Conservation (phyloP, 2,329 filamentous ascomycete species). For the Corinectria fuckeliana region DNA sequence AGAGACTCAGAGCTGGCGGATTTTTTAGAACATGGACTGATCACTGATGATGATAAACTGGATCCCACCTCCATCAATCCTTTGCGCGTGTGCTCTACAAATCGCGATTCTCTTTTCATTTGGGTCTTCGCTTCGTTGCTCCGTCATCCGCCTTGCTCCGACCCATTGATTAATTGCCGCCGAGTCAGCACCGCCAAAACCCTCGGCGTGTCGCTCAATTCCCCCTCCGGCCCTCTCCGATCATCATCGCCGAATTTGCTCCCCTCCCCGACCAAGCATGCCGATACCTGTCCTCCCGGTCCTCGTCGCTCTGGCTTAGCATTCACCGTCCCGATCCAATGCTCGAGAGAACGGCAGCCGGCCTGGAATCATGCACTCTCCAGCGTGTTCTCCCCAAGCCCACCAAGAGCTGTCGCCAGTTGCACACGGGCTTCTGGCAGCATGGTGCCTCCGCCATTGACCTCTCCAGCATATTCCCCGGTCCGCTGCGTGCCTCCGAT, state of each 20-base stretch:
- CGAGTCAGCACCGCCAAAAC: background rate
- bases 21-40: constrained; percentile 26
- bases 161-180: background rate
- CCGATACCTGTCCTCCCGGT: constrained; percentile 13
- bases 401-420: constrained; percentile 49
- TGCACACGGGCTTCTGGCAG: constrained; percentile 61
- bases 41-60: constrained; percentile 21
- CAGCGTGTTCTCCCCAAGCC: constrained; percentile 56
- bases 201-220: constrained; percentile 16
- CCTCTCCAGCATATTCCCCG: constrained; percentile 51
- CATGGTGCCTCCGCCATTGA: constrained; percentile 60
- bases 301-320: constrained; percentile 23
- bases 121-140: background rate
- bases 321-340: constrained; percentile 46
- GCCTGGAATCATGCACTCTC: constrained; percentile 62
- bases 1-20: constrained; percentile 17
- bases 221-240: background rate
- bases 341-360: constrained; percentile 64
- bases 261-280: constrained; percentile 32
- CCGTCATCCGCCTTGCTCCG: background rate
- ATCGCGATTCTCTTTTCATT: background rate
- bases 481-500: constrained; percentile 38
- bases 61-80: constrained; percentile 10
- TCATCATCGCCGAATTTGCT: constrained; percentile 2
- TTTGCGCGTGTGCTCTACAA: constrained; percentile 6